These are phyloP conservation scores for Trichoderma gracile DNA, from an alignment of 2,329 filamentous ascomycete species.

Conservation along the genomic window DNA sequence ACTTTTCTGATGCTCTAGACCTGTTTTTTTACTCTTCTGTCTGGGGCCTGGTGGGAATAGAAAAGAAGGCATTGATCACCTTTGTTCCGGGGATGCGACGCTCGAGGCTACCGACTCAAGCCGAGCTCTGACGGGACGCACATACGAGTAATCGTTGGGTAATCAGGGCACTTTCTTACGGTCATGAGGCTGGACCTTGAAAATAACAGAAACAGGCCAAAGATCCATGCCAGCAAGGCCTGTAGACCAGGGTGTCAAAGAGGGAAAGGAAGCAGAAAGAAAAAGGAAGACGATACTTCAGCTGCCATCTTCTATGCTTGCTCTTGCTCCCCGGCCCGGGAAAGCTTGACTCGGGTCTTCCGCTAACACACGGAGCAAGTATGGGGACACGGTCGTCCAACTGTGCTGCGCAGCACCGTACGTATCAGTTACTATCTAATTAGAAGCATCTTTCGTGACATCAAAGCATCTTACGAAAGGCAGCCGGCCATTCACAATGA, in stretches of 20 bases:
- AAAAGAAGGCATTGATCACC: no score
- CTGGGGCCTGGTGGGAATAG: not conserved
- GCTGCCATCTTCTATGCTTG: no score
- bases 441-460: no score
- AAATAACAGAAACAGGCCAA: slow-evolving; percentile 19
- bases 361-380: not conserved
- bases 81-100: no score
- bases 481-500: not conserved
- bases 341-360: slow-evolving; percentile 7
- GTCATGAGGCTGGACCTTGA: slow-evolving; percentile 15
- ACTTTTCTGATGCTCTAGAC: not conserved
- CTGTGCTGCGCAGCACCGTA: no score
- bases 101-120: not conserved
- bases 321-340: slow-evolving; percentile 9
- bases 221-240: slow-evolving; percentile 6
- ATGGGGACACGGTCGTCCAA: not conserved
- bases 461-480: no score
- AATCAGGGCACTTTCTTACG: not conserved
- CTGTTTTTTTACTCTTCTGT: not conserved
- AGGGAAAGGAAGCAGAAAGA: not conserved
- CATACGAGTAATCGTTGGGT: slow-evolving; percentile 3
- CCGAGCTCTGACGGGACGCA: not conserved
- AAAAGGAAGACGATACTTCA: not conserved
- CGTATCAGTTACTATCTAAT: not conserved
- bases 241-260: not conserved